Evolutionary conservation across 2,329 filamentous ascomycete species (phyloP).

Genomic region (Drechslerella coelobrocha): DNA sequence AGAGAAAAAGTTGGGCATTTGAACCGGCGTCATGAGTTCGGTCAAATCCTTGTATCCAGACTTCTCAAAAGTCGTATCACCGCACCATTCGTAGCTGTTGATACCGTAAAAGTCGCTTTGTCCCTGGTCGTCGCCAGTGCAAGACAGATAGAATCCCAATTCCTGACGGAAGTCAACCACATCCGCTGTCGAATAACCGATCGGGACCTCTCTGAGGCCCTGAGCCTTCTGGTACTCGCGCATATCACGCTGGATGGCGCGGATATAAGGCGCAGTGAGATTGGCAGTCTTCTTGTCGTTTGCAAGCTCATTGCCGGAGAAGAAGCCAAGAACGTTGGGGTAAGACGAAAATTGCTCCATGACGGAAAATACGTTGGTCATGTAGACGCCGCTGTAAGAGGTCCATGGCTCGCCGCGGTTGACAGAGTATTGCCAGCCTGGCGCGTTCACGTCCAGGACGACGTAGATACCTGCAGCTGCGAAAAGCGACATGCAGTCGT

Average conservation of each 20-base stretch:
- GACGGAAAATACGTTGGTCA: constrained; percentile 59
- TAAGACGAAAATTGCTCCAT: constrained; percentile 72
- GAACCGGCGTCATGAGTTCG: constrained; percentile 69
- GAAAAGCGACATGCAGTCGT: constrained; percentile 55
- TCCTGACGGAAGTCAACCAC: constrained; percentile 64
- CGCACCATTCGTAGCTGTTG: constrained; percentile 74
- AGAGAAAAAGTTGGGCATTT: constrained; percentile 80
- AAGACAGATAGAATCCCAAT: constrained; percentile 55
- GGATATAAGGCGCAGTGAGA: constrained; percentile 58
- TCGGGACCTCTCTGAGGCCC: constrained; percentile 66
- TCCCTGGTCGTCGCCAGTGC: constrained; percentile 59
- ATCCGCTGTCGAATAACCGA: constrained; percentile 73
- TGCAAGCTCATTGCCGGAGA: constrained; percentile 73
- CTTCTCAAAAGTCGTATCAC: constrained; percentile 68
- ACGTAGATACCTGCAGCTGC: constrained; percentile 55
- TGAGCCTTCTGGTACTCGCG: constrained; percentile 72
- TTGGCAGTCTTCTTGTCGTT: constrained; percentile 69
- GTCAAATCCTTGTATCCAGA: constrained; percentile 71
- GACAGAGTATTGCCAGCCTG: constrained; percentile 48
- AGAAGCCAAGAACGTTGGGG: constrained; percentile 71
- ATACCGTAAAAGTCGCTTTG: constrained; percentile 59
- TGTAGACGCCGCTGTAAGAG: constrained; percentile 53
- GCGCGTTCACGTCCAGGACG: constrained; percentile 45
- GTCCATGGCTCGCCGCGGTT: constrained; percentile 55
- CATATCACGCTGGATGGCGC: constrained; percentile 71